phyloP scores from a whole-genome alignment of 176 grass and related monocot species.

The Ensete ventricosum region DNA sequence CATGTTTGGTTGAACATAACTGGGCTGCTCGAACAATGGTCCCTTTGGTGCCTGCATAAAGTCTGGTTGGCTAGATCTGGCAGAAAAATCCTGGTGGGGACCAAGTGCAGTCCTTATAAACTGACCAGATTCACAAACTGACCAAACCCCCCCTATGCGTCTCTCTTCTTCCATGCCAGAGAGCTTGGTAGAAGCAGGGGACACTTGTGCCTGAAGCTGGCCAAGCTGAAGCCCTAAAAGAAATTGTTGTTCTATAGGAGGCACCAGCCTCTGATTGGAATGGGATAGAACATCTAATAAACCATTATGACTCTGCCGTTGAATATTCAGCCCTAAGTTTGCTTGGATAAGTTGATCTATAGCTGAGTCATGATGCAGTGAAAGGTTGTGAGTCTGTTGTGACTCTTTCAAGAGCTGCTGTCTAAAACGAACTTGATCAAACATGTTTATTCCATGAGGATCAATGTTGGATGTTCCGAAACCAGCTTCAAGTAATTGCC shows the following conservation, averaged over 20 bases:
- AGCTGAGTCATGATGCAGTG: constrained; percentile 69
- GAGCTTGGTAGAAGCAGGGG: constrained; percentile 37
- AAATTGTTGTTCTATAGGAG: constrained; percentile 86
- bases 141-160: constrained; percentile 46
- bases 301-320: constrained; percentile 53
- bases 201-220: constrained; percentile 67
- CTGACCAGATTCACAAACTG: constrained; percentile 52
- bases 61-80: constrained; percentile 46
- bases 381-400: constrained; percentile 57
- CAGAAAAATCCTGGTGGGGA: constrained; percentile 44
- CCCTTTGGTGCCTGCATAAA: constrained; percentile 47
- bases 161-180: constrained; percentile 74
- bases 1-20: constrained; percentile 46
- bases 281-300: constrained; percentile 48
- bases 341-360: constrained; percentile 93
- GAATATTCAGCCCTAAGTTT: constrained; percentile 54
- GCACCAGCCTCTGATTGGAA: constrained; percentile 65
- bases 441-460: constrained; percentile 30
- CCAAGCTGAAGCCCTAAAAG: constrained; percentile 80
- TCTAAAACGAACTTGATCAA: constrained; percentile 50
- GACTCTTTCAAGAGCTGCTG: constrained; percentile 73
- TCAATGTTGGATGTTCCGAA: constrained; percentile 40
- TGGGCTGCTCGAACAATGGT: constrained; percentile 40
- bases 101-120: constrained; percentile 51
- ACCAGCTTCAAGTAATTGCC: constrained; percentile 47